Percentiles rank a stretch among this genome's conserved stretches.
These are phyloP conservation scores for Colletotrichum neosansevieriae DNA, from an alignment of 2,329 filamentous ascomycete genomes.

Conservation along the genomic window DNA sequence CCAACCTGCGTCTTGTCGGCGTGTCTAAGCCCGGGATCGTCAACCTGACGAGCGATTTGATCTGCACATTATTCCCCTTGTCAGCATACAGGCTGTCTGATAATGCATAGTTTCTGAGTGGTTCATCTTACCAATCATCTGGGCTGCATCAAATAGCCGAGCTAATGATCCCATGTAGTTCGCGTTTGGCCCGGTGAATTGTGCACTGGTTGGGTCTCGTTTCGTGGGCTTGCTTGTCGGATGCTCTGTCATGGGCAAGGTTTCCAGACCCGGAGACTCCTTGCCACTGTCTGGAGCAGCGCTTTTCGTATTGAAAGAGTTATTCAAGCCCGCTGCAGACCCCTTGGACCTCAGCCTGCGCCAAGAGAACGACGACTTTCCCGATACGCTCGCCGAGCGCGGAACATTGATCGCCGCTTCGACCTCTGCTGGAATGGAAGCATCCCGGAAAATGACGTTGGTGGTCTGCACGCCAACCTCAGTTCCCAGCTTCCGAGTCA, in stretches of 20 bases:
- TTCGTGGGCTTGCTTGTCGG: constrained; percentile 77
- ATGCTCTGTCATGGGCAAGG: constrained; percentile 79
- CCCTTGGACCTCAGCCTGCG: constrained; percentile 91
- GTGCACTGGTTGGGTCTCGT: constrained; percentile 75
- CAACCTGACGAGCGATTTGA: constrained; percentile 95
- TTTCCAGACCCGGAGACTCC: constrained; percentile 75
- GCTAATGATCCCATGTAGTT: constrained; percentile 93
- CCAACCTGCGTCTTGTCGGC: constrained; percentile 95
- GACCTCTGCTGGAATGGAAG: constrained; percentile 62
- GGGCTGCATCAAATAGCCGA: constrained; percentile 90
- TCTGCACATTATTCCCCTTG: constrained; percentile 62
- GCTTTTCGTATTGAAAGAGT: constrained; percentile 56
- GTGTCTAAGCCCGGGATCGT: constrained; percentile 91
- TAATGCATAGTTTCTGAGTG: neutral
- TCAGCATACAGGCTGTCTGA: neutral
- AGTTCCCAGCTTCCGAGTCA: constrained; percentile 88
- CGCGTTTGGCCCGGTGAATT: constrained; percentile 86
- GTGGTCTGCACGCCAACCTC: constrained; percentile 89
- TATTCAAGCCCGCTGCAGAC: constrained; percentile 73
- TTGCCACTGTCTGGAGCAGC: constrained; percentile 56
- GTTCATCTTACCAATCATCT: constrained; percentile 81
- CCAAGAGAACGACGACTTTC: constrained; percentile 89
- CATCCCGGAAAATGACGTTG: constrained; percentile 80
- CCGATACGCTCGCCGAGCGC: constrained; percentile 71
- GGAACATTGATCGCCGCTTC: constrained; percentile 57